Evolutionary conservation across 2,329 filamentous ascomycete genomes (phyloP).

Genomic region (Didymella sp.): DNA sequence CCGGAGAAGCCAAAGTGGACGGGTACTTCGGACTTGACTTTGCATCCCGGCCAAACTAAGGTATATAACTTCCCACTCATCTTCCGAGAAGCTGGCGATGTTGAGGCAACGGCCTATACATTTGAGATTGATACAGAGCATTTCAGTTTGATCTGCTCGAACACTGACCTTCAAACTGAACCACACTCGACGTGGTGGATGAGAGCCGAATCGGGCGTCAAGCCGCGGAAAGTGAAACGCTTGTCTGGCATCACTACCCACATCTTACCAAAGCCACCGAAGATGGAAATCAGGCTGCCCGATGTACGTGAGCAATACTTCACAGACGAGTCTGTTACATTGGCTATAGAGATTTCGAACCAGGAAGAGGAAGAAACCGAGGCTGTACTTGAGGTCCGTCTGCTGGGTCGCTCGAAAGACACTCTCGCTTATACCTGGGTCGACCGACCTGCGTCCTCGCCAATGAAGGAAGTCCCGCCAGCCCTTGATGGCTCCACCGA

Average conservation of each 20-base stretch:
- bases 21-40: slow-evolving; percentile 68
- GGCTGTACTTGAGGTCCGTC: slow-evolving; percentile 71
- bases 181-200: slow-evolving; percentile 46
- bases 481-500: slow-evolving; percentile 32
- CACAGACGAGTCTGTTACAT: slow-evolving; percentile 75
- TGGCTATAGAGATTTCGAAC: slow-evolving; percentile 77
- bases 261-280: slow-evolving; percentile 88
- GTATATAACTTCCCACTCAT: slow-evolving; percentile 75
- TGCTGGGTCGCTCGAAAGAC: slow-evolving; percentile 65
- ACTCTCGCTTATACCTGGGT: slow-evolving; percentile 57
- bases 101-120: slow-evolving; percentile 68
- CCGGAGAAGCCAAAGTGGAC: slow-evolving; percentile 52
- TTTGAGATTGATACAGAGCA: slow-evolving; percentile 68
- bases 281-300: slow-evolving; percentile 76
- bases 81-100: slow-evolving; percentile 82
- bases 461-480: slow-evolving; percentile 41
- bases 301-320: slow-evolving; percentile 77
- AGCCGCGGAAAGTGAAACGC: slow-evolving; percentile 39
- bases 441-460: slow-evolving; percentile 45
- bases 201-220: slow-evolving; percentile 31
- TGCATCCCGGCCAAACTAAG: slow-evolving; percentile 71
- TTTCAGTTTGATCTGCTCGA: slow-evolving; percentile 72
- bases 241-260: slow-evolving; percentile 63
- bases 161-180: slow-evolving; percentile 53
- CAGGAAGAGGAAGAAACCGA: slow-evolving; percentile 81